These are phyloP conservation scores for Croton setiger DNA, from an alignment of 441 rosid species.

Conservation along the genomic window DNA sequence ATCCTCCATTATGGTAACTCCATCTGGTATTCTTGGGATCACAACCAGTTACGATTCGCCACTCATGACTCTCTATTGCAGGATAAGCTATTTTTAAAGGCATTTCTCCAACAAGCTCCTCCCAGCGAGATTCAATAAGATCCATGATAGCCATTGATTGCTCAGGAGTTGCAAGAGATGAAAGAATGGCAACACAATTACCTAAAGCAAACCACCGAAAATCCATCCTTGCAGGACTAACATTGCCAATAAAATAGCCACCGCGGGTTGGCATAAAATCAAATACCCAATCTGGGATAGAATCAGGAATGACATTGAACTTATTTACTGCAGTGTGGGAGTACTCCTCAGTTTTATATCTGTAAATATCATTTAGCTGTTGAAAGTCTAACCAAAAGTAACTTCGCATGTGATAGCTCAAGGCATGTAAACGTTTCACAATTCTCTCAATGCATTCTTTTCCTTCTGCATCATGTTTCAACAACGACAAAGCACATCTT, in stretches of 20 bases:
- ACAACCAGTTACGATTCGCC: slow-evolving; percentile 84
- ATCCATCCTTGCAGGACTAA: slow-evolving; percentile 95
- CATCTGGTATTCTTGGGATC: slow-evolving; percentile 96
- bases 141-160: slow-evolving; percentile 95
- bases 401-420: slow-evolving; percentile 84
- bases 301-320: slow-evolving; percentile 91
- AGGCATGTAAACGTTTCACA: slow-evolving; percentile 79
- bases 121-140: slow-evolving; percentile 90
- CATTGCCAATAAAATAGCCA: slow-evolving; percentile 91
- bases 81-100: slow-evolving; percentile 86
- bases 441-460: slow-evolving; percentile 78
- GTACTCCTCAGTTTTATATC: slow-evolving; percentile 93
- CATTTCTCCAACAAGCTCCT: slow-evolving; percentile 93
- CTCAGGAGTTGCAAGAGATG: slow-evolving; percentile 89
- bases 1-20: slow-evolving; percentile 98
- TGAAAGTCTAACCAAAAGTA: slow-evolving; percentile 96
- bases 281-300: slow-evolving; percentile 93
- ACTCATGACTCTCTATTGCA: slow-evolving; percentile 81
- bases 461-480: slow-evolving; percentile 81
- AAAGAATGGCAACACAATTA: slow-evolving; percentile 75
- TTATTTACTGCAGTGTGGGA: slow-evolving; percentile 94
- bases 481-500: slow-evolving; percentile 63
- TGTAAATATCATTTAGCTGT: slow-evolving; percentile 86
- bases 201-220: slow-evolving; percentile 93
- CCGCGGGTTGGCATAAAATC: slow-evolving; percentile 93